phyloP scores from a whole-genome alignment of 140 eudicot genomes.

The Senecio squalidus region DNA sequence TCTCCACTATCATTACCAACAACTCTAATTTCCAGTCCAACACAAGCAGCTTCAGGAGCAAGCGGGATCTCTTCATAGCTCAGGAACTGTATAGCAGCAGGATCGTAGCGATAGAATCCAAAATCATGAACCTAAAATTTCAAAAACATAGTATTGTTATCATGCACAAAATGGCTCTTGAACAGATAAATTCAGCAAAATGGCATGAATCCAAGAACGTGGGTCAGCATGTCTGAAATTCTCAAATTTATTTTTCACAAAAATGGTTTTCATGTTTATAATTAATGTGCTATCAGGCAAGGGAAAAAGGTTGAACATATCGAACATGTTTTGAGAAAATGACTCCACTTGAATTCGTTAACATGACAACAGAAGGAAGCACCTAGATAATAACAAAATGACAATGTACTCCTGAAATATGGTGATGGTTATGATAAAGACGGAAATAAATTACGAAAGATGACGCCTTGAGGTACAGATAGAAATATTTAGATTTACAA shows the following conservation, averaged over 20 bases:
- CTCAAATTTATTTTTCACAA: neutral
- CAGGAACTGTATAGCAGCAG: conserved; percentile 74
- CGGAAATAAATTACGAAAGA: too few species aligned
- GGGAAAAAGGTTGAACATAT: neutral
- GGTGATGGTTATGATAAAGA: too few species aligned
- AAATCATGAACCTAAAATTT: conserved; percentile 83
- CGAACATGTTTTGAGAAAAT: neutral
- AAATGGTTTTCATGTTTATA: neutral
- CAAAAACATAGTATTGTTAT: neutral
- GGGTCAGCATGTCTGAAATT: neutral
- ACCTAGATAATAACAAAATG: too few species aligned
- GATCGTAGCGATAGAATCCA: conserved; percentile 95
- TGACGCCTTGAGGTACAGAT: too few species aligned
- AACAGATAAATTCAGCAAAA: neutral
- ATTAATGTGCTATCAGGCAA: neutral
- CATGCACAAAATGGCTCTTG: conserved; percentile 11
- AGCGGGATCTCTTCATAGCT: conserved; percentile 98
- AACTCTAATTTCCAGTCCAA: conserved; percentile 95
- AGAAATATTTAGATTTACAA: too few species aligned
- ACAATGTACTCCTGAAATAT: too few species aligned
- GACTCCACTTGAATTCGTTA: neutral
- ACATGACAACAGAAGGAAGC: too few species aligned
- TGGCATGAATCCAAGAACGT: neutral
- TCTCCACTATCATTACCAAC: conserved; percentile 99
- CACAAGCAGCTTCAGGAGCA: conserved; percentile 97